Evolutionary conservation across 257 asterid species (phyloP), one percentile per base, ranked within the genome.

Genomic region (Nicotiana attenuata): DNA sequence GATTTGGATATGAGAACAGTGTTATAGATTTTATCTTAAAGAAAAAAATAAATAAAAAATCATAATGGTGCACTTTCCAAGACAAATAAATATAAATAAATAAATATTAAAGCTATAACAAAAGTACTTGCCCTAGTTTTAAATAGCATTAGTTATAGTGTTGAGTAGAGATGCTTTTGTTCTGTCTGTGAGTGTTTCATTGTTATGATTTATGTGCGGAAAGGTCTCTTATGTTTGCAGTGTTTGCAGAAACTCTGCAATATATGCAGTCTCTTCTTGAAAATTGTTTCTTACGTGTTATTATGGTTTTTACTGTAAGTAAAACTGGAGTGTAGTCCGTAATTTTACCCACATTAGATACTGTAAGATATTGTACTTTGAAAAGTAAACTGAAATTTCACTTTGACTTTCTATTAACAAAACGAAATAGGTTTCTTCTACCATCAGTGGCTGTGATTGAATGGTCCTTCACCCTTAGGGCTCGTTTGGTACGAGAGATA

Each of bases 221-320:
- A 50, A 75, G 64, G 17, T 75, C 29, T 6, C 79, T 73, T 14
- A 47, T 73, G 15, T 47, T 75, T 71, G 14, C 78, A 69, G 77
- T 35, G 9, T 35, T 35, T 71, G 20, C 78, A 73, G 16, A 50
- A 10, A 45, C 38, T 14, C 45, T 50, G 57, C 5, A 73, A 24
- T 7, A 0, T 26, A 0, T 15, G 47, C 61, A 73, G 78, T 13
- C 38, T 24, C 56, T 75, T 75, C 45, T 75, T 75, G 64, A 75
- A 75, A 75, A 50, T 75, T 75, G 64, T 50, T 75, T 75, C 17
- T 50, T 75, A 50, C 80, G 80, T 75, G 80, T 52, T 50, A 75
- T 15, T 50, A 24, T 75, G n/a, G 10, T 75, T 75, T 75, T 75
- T 75, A 50, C 64, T 75, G 80, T 15, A 10, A 8, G 80, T 75